Conservation (phyloP, 306 rosid species). For the Pyrus communis region DNA sequence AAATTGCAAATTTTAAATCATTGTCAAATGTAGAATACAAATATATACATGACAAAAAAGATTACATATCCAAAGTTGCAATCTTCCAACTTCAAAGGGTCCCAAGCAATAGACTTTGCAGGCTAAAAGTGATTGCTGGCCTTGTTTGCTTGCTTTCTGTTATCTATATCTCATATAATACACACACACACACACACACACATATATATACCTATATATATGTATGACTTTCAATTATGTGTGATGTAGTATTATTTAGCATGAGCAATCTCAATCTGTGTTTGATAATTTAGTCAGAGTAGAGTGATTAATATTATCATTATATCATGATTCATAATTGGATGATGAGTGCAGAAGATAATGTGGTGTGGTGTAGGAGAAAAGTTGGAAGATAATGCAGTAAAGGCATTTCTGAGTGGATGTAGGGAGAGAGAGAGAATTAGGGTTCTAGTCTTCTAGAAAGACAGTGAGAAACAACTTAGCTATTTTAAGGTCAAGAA, state of each 20-base stretch:
- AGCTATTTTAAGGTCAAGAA: too few relatives aligned
- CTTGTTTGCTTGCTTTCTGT: background rate
- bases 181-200: too few relatives aligned
- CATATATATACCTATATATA: too few relatives aligned
- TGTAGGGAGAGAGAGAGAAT: background rate
- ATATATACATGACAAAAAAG: constrained; percentile 21
- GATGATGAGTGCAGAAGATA: constrained; percentile 26
- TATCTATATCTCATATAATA: background rate
- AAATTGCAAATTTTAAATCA: constrained; percentile 2
- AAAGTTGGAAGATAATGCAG: constrained; percentile 52
- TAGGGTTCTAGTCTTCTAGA: background rate
- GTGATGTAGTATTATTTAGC: background rate
- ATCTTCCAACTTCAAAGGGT: constrained; percentile 8
- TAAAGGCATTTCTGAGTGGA: constrained; percentile 38
- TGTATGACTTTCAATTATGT: background rate
- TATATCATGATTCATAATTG: constrained; percentile 57
- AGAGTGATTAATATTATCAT: constrained; percentile 24
- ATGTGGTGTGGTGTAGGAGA: constrained; percentile 25
- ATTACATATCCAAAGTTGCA: background rate
- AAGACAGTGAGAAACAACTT: background rate
- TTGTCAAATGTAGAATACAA: constrained; percentile 10
- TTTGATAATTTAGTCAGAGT: constrained; percentile 21
- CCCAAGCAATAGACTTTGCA: constrained; percentile 6
- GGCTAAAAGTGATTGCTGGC: constrained; percentile 13
- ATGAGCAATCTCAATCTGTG: background rate